Evolutionary conservation across 371 early-diverging fungal genomes (phyloP), one percentile per base, ranked within the genome.

Genomic region (Rhizopus sp.): DNA sequence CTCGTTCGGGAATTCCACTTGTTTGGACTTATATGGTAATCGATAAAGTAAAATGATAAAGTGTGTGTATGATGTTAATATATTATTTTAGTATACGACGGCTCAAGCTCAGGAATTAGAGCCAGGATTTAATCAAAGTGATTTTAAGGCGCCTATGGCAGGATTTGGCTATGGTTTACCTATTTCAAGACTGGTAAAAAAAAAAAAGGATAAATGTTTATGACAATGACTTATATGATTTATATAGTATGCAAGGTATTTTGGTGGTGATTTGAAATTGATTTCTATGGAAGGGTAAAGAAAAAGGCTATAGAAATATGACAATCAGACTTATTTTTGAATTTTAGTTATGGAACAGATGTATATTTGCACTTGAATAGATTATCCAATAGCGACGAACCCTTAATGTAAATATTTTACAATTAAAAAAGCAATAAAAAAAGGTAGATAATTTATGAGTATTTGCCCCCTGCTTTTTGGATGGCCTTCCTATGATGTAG

Each of bases 161-260:
- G 98, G 98, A 34, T 96, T 94, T 75, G 98, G 98, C 29, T 98
- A 98, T 69, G 98, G 98, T 1, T 70, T 98, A 42, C 98, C 98
- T 15, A 83, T 98, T 40, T 87, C 88, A 51, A 70, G 97, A 58
- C 66, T 93, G 62, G 85, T 85, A 79, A 64, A 73, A 48, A 7
- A 9, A 9, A 37, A 13, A 8, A 16, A 13, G 8, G 5, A 31
- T 35, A n/a, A 10, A 33, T 33, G 12, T 15, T 13, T 15, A 10
- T 34, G 15, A 8, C 15, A 3, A 32, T 30, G 13, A 46, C n/a
- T 44, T 34, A 40, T 10, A 37, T 8, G 15, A 16, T 10, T 7
- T 29, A 31, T 49, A 33, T 51, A 87, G 74, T 91, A 92, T 77
- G 92, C 94, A 15, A 84, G 93, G 34, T 96, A 95, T 70, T 95